These are phyloP conservation scores for Septoria linicola DNA, from an alignment of 2,329 filamentous ascomycete genomes.

Conservation along the genomic window DNA sequence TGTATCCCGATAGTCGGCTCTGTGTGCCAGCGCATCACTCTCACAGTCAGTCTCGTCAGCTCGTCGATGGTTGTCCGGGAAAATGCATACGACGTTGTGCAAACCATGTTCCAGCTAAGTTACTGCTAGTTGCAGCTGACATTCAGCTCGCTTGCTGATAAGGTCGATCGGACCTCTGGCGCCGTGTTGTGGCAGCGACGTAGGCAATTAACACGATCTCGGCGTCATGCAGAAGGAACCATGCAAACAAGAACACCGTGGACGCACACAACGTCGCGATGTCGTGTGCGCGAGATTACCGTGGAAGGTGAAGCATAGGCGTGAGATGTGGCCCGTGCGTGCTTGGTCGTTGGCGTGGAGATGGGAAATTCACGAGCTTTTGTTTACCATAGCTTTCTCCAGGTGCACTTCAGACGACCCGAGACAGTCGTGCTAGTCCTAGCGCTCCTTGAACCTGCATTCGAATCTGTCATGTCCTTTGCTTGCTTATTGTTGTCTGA, in stretches of 20 bases:
- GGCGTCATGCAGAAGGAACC: neutral
- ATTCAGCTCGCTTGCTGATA: too few relatives aligned
- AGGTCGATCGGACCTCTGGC: too few relatives aligned
- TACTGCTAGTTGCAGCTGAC: slow-evolving; percentile 1
- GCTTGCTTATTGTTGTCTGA: slow-evolving; percentile 2
- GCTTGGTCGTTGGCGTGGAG: neutral
- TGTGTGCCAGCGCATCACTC: too few relatives aligned
- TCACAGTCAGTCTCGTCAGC: too few relatives aligned
- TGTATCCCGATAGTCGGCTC: too few relatives aligned
- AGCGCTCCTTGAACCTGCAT: slow-evolving; percentile 4
- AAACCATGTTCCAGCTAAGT: neutral
- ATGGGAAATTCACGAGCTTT: too few relatives aligned
- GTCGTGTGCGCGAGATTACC: neutral
- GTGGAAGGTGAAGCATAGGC: neutral
- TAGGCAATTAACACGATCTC: neutral
- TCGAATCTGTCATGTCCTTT: slow-evolving; percentile 2
- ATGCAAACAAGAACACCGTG: neutral
- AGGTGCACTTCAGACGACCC: neutral
- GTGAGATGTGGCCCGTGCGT: too few relatives aligned
- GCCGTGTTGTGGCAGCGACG: too few relatives aligned
- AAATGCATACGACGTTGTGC: too few relatives aligned
- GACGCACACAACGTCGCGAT: neutral
- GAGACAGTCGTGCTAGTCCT: slow-evolving; percentile 10
- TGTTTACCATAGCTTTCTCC: neutral
- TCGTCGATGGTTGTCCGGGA: neutral